phyloP scores from a whole-genome alignment of 139 green algal species.

The Diplosphaera chodatii region DNA sequence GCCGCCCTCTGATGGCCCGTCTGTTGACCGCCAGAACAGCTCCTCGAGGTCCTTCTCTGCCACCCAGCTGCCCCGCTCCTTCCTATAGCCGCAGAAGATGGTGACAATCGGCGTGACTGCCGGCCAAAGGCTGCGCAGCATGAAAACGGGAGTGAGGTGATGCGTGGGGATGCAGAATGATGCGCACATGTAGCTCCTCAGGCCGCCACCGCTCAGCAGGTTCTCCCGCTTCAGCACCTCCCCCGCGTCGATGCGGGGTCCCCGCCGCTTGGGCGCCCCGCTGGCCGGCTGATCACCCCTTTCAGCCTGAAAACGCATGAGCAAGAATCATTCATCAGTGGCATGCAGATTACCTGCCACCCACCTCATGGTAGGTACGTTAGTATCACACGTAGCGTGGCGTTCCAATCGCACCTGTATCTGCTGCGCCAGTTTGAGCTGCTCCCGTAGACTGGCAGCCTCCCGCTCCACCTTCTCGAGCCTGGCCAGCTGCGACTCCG shows the following conservation, averaged over 20 bases:
- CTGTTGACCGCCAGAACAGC: background rate
- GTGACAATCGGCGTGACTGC: too few relatives aligned
- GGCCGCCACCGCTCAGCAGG: background rate
- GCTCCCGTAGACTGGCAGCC: conserved; percentile 5
- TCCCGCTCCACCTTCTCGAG: conserved; percentile 13
- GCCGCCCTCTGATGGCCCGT: background rate
- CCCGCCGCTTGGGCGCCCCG: background rate
- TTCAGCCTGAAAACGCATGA: background rate
- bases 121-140: too few relatives aligned
- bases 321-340: too few relatives aligned
- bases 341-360: too few relatives aligned
- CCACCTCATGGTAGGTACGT: too few relatives aligned
- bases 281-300: background rate
- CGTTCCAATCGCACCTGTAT: background rate
- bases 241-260: background rate
- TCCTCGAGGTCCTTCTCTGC: background rate
- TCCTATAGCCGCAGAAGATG: too few relatives aligned
- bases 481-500: conserved; percentile 6
- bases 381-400: too few relatives aligned
- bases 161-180: background rate
- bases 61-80: too few relatives aligned
- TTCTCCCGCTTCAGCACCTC: background rate
- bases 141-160: too few relatives aligned
- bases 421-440: conserved; percentile 10
- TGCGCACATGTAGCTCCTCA: background rate